Conservation (phyloP, 768 basidiomycete species). For the Xerocomellus chrysenteron region DNA sequence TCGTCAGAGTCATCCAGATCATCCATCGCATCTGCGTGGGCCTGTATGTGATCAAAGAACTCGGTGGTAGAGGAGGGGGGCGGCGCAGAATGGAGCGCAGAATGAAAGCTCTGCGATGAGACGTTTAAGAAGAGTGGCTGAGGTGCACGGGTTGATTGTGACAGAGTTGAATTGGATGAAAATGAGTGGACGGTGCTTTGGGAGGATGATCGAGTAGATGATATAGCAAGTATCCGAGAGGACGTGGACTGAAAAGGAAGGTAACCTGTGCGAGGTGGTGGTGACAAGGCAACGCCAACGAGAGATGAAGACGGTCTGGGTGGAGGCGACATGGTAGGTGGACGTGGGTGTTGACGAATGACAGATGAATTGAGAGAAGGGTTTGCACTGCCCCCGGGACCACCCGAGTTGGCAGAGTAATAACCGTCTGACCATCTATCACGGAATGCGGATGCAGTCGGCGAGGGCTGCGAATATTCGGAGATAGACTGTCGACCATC, state of each 20-base stretch:
- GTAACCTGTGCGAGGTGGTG: slow-evolving; percentile 41
- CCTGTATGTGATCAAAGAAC: slow-evolving; percentile 75
- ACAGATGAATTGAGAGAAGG: slow-evolving; percentile 23
- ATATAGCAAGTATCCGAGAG: slow-evolving; percentile 16
- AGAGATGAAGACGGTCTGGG: slow-evolving; percentile 62
- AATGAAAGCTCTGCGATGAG: slow-evolving; percentile 42
- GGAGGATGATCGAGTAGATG: slow-evolving; percentile 27
- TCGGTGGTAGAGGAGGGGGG: slow-evolving; percentile 63
- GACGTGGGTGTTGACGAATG: slow-evolving; percentile 22
- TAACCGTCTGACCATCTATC: slow-evolving; percentile 45
- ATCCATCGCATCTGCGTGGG: slow-evolving; percentile 70
- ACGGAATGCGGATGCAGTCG: slow-evolving; percentile 78
- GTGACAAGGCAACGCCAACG: slow-evolving; percentile 53
- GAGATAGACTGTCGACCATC: slow-evolving; percentile 55
- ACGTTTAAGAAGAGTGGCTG: slow-evolving; percentile 42
- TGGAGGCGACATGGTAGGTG: slow-evolving; percentile 51
- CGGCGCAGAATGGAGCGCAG: slow-evolving; percentile 58
- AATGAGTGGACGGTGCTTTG: slow-evolving; percentile 33
- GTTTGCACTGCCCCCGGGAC: slow-evolving; percentile 10
- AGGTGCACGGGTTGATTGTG: slow-evolving; percentile 18
- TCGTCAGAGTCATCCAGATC: slow-evolving; percentile 64
- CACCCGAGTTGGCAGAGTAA: slow-evolving; percentile 30
- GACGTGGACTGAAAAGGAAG: slow-evolving; percentile 19
- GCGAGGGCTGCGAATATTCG: slow-evolving; percentile 69
- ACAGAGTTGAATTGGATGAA: slow-evolving; percentile 26